These are phyloP conservation scores for Turnera subulata DNA, from an alignment of 345 rosid species.

Conservation along the genomic window DNA sequence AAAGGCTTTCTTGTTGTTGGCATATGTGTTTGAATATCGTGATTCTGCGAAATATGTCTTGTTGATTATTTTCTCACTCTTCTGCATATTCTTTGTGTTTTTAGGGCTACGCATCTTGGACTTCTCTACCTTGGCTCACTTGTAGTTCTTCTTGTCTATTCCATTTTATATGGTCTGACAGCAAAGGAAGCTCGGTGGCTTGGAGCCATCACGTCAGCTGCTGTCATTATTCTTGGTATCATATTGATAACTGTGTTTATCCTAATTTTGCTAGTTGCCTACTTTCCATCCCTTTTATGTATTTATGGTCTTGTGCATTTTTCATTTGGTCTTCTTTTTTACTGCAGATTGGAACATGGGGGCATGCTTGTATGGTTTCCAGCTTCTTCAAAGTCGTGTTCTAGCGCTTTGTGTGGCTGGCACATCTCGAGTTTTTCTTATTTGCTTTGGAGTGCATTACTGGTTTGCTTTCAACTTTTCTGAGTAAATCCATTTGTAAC, in stretches of 20 bases:
- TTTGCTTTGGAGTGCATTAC: constrained; percentile 98
- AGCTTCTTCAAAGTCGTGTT: constrained; percentile 87
- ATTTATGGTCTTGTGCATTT: constrained; percentile 16
- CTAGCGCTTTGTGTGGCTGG: constrained; percentile 93
- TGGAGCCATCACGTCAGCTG: constrained; percentile 93
- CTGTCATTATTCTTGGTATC: constrained; percentile 91
- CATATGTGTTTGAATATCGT: neutral
- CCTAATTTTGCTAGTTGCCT: constrained; percentile 11
- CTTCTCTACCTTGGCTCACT: constrained; percentile 84
- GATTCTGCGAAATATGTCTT: constrained; percentile 5
- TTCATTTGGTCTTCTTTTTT: constrained; percentile 19
- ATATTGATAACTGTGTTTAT: constrained; percentile 10
- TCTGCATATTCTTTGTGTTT: constrained; percentile 21
- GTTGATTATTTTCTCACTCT: constrained; percentile 8
- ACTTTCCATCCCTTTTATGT: constrained; percentile 6
- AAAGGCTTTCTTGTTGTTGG: too few relatives aligned
- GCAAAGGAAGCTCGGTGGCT: constrained; percentile 95
- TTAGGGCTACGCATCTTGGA: constrained; percentile 95
- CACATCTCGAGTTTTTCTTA: constrained; percentile 80
- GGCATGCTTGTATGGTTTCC: constrained; percentile 93
- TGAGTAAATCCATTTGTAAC: neutral
- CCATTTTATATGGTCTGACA: constrained; percentile 87
- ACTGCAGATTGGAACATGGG: constrained; percentile 96
- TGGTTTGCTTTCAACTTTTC: constrained; percentile 60
- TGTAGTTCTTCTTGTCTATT: constrained; percentile 81